Evolutionary conservation across 768 basidiomycete species (phyloP), one percentile per base, ranked within the genome.

Genomic region (Lentinula lateritia): DNA sequence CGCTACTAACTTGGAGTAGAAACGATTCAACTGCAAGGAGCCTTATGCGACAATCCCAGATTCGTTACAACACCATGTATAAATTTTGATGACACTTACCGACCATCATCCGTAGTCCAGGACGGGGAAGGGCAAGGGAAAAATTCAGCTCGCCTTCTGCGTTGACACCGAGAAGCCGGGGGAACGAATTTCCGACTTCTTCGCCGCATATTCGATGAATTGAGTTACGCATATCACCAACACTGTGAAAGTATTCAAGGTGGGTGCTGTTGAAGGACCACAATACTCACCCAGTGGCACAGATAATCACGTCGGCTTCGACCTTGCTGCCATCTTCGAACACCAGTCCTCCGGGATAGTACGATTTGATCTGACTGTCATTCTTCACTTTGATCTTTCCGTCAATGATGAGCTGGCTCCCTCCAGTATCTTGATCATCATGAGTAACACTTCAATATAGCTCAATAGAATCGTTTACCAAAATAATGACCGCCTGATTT

Each of bases 401-500:
- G 59, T 80, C 76, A 50, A 76, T 74, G 64, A 83, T 78, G 64
- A 77, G 69, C 68, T 80, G 75, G 53, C 73, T 74, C 16, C 77
- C 78, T 48, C 79, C 80, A 60, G 74, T 73, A 62, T 77, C 76
- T 77, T 46, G n/a, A 43, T 43, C 20, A 43, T 3, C 15, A 4
- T 20, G 18, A 12, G 41, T 12, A 43, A 56, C 6, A 2, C 2
- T 15, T 6, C 16, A 41, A 13, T 13, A 43, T 23, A n/a, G 13
- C 23, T 20, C 15, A 4, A 9, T 28, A 28, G 38, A 38, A 3
- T 34, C 41, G 32, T 42, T 52, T 58, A 80, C 84, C 84, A 5
- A 85, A 70, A 68, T 87, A 87, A 68, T 82, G 85, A 15, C 84
- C 83, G 12, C 83, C 83, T 0, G 65, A 78, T 39, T 76, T 75